Conservation (phyloP, 805 yeast species). For the Candida morakotiae region DNA sequence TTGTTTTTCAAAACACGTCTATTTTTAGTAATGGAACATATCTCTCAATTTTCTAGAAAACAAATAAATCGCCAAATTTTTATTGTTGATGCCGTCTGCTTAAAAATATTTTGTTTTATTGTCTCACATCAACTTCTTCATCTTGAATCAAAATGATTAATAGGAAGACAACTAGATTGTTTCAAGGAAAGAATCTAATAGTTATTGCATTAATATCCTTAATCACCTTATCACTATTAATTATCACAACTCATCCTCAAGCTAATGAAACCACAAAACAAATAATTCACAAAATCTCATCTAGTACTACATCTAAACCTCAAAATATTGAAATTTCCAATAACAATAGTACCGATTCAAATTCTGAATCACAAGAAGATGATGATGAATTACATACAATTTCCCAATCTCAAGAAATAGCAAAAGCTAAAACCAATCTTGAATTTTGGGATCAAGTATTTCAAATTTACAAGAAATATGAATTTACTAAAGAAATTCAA, state of each 20-base stretch:
- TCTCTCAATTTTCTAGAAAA: no score
- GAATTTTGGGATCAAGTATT: conserved; percentile 20
- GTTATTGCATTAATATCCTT: background rate
- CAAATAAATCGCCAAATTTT: no score
- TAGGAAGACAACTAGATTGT: conserved; percentile 1
- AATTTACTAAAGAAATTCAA: conserved; percentile 3
- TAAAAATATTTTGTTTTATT: no score
- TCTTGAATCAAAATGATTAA: background rate
- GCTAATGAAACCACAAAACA: conserved; percentile 4
- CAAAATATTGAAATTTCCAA: background rate
- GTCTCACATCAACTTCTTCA: background rate
- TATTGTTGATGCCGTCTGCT: background rate
- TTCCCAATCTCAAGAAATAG: no score
- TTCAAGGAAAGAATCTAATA: conserved; percentile 1
- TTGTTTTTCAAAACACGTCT: no score
- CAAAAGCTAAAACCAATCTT: background rate
- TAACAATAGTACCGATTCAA: background rate
- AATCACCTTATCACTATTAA: conserved; percentile 1
- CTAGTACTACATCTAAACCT: background rate
- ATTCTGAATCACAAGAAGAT: background rate
- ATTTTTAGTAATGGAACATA: no score
- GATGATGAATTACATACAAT: background rate
- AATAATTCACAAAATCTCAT: background rate
- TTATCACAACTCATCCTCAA: conserved; percentile 5
- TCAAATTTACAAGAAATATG: conserved; percentile 7